phyloP scores from a whole-genome alignment of 179 eudicot genomes.

The Beta lomatogona region DNA sequence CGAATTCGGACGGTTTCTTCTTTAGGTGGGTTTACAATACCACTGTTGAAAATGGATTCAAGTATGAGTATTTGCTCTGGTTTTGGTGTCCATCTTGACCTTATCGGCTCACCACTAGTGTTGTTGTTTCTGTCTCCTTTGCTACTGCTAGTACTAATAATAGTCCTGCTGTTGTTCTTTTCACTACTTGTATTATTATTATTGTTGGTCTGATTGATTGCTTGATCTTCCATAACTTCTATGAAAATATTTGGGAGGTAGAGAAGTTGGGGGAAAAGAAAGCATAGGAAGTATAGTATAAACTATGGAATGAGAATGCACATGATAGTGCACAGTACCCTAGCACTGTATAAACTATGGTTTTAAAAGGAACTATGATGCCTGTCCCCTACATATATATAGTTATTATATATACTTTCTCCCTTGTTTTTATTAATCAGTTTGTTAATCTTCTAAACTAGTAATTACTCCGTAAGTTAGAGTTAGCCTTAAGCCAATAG shows the following conservation, averaged over 20 bases:
- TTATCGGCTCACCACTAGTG: constrained; percentile 42
- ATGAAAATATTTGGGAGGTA: not conserved
- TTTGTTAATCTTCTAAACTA: too few species aligned
- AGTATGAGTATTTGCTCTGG: constrained; percentile 87
- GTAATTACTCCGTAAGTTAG: too few species aligned
- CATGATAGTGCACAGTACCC: constrained; percentile 33
- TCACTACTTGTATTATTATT: not conserved
- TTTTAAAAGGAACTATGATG: constrained; percentile 2
- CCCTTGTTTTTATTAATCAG: too few species aligned
- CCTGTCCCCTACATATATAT: not conserved
- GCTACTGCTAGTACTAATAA: not conserved
- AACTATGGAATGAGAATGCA: constrained; percentile 26
- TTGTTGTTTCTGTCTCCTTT: not conserved
- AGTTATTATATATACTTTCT: too few species aligned
- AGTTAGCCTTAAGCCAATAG: too few species aligned
- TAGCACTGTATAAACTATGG: constrained; percentile 17
- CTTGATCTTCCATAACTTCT: constrained; percentile 27
- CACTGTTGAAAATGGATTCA: constrained; percentile 87
- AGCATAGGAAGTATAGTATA: not conserved
- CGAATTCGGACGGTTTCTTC: constrained; percentile 81
- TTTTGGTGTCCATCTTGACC: constrained; percentile 88
- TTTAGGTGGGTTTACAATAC: constrained; percentile 90
- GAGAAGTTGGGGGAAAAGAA: not conserved
- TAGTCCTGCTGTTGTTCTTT: not conserved
- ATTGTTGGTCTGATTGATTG: not conserved